Percentiles rank a stretch among this genome's conserved stretches.
Evolutionary conservation across 208 protist genomes (phyloP).

Genomic region (Sergeia podlipaevii): DNA sequence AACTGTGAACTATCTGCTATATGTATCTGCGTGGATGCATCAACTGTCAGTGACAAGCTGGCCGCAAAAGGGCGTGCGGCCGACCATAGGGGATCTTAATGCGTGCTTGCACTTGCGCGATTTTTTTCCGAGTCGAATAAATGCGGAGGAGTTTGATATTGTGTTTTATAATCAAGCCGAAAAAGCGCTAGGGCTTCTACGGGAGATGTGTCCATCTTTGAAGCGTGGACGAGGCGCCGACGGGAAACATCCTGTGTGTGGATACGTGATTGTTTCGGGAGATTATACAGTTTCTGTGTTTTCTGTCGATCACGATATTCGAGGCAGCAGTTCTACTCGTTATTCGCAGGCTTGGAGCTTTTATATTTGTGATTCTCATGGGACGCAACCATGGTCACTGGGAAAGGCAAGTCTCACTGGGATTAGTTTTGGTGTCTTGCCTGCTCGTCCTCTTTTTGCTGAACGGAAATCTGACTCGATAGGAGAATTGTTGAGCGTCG

Average conservation of each 20-base stretch:
- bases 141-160: conserved; percentile 70
- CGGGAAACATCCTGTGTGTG: conserved; percentile 37
- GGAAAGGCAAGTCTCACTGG: conserved; percentile 71
- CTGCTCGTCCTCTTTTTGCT: too few species aligned
- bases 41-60: conserved; percentile 70
- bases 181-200: conserved; percentile 41
- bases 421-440: conserved; percentile 57
- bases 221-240: conserved; percentile 10
- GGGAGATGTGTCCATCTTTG: conserved; percentile 31
- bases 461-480: too few species aligned
- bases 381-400: conserved; percentile 82
- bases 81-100: conserved; percentile 80
- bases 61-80: conserved; percentile 59
- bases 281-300: conserved; percentile 89
- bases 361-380: conserved; percentile 86
- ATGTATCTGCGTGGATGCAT: conserved; percentile 87
- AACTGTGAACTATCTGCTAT: conserved; percentile 84
- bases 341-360: conserved; percentile 71
- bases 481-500: conserved; percentile 14
- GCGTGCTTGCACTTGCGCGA: conserved; percentile 59
- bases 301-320: conserved; percentile 54
- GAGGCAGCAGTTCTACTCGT: conserved; percentile 11
- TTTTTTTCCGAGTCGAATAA: conserved; percentile 69
- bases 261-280: conserved; percentile 87
- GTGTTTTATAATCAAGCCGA: conserved; percentile 79